Conservation (phyloP, 495 filamentous ascomycete species). For the Achaetomiella virescens region DNA sequence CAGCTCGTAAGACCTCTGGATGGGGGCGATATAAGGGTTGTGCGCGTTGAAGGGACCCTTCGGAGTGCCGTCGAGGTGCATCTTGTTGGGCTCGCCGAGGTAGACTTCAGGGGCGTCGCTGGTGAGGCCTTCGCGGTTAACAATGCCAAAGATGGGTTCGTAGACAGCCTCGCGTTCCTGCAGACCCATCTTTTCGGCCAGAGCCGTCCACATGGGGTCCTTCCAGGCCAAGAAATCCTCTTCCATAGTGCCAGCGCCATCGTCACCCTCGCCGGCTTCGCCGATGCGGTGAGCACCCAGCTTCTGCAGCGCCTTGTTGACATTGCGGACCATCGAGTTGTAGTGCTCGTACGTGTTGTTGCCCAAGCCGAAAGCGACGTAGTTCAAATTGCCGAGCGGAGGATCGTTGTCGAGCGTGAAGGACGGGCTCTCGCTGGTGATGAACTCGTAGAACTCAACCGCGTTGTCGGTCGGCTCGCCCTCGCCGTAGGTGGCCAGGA, state of each 20-base stretch:
- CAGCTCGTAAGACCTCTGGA: constrained; percentile 80
- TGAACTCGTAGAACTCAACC: constrained; percentile 97
- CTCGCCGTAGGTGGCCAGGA: constrained; percentile 96
- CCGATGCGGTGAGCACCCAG: constrained; percentile 81
- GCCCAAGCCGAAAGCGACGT: constrained; percentile 90
- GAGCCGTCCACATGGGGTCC: constrained; percentile 93
- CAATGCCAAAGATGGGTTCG: constrained; percentile 83
- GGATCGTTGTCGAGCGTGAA: constrained; percentile 77
- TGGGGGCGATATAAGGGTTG: constrained; percentile 95
- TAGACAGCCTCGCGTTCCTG: constrained; percentile 96
- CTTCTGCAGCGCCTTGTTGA: constrained; percentile 71
- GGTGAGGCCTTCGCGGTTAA: constrained; percentile 66
- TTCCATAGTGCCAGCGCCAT: constrained; percentile 98
- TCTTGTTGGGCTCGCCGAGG: constrained; percentile 92
- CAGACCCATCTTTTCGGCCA: constrained; percentile 73
- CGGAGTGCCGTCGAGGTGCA: constrained; percentile 76
- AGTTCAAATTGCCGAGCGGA: constrained; percentile 79
- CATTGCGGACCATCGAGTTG: constrained; percentile 94
- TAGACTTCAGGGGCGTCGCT: constrained; percentile 83
- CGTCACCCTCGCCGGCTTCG: constrained; percentile 88
- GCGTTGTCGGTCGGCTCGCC: constrained; percentile 98
- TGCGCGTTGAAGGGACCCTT: constrained; percentile 94
- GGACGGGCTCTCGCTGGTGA: constrained; percentile 68
- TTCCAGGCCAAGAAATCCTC: constrained; percentile 99
- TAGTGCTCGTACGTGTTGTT: constrained; percentile 99